These are phyloP conservation scores for Trichosanthes truncata DNA, from an alignment of 306 rosid species.

Conservation along the genomic window DNA sequence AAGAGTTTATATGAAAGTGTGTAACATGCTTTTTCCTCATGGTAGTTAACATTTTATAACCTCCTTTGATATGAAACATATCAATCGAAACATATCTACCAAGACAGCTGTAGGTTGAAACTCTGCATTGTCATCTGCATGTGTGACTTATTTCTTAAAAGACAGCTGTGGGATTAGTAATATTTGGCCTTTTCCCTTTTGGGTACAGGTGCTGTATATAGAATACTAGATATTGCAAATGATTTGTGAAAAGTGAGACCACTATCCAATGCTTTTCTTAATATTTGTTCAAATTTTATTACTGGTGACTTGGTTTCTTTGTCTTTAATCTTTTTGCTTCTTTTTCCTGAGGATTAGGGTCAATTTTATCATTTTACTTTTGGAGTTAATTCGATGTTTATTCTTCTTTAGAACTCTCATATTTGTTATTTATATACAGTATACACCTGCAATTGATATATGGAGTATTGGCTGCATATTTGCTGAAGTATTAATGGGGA, in stretches of 20 bases:
- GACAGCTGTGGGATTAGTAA: background rate
- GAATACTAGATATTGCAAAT: background rate
- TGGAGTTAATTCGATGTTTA: background rate
- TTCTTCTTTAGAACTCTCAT: slow-evolving; percentile 1
- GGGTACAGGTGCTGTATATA: background rate
- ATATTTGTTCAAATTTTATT: background rate
- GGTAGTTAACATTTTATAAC: background rate
- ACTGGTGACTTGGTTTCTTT: background rate
- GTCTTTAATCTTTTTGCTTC: background rate
- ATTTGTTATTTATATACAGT: slow-evolving; percentile 31
- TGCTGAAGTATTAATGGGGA: slow-evolving; percentile 85
- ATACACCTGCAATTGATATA: slow-evolving; percentile 92
- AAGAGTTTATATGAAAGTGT: background rate
- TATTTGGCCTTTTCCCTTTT: background rate
- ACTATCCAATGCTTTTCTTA: background rate
- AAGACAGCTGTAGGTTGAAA: background rate
- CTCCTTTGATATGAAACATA: background rate
- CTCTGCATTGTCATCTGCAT: background rate
- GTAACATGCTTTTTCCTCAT: background rate
- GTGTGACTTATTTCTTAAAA: background rate
- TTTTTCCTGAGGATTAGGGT: background rate
- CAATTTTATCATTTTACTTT: background rate
- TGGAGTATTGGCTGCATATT: slow-evolving; percentile 98
- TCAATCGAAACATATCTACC: background rate
- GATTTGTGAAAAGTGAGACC: background rate